These are phyloP conservation scores for Phytophthora chlamydospora DNA, from an alignment of 352 stramenopile species.

Conservation along the genomic window DNA sequence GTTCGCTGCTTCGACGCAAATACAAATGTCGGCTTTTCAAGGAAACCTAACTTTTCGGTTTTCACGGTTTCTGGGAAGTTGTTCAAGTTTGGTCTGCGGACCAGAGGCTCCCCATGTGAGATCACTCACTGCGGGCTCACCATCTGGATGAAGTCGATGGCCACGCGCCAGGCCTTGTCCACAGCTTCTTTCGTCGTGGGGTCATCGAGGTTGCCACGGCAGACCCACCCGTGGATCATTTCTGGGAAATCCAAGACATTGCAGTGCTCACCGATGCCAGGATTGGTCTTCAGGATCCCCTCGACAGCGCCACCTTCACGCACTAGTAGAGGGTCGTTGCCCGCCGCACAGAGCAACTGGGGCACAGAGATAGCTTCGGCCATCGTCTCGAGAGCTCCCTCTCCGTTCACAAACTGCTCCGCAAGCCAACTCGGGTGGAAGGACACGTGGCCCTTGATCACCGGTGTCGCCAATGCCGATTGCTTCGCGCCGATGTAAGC, in stretches of 20 bases:
- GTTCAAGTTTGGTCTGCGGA: background rate
- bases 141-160: constrained; percentile 51
- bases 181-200: constrained; percentile 38
- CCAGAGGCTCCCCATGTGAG: too few relatives aligned
- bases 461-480: constrained; percentile 13
- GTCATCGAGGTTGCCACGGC: constrained; percentile 54
- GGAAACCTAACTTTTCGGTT: too few relatives aligned
- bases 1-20: too few relatives aligned
- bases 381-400: constrained; percentile 34
- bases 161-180: constrained; percentile 54
- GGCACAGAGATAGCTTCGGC: constrained; percentile 34
- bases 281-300: constrained; percentile 32
- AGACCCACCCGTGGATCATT: constrained; percentile 64
- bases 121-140: constrained; percentile 24
- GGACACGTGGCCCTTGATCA: constrained; percentile 38
- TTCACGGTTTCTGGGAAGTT: background rate
- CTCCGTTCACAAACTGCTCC: constrained; percentile 32
- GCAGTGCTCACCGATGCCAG: constrained; percentile 19
- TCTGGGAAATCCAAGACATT: constrained; percentile 46
- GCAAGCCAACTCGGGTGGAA: constrained; percentile 47
- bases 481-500: constrained; percentile 31
- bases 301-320: constrained; percentile 33
- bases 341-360: constrained; percentile 39
- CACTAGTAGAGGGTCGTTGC: constrained; percentile 42
- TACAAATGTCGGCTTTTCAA: too few relatives aligned